phyloP scores from a whole-genome alignment of 495 filamentous ascomycete genomes.

The Lophium mytilinum region DNA sequence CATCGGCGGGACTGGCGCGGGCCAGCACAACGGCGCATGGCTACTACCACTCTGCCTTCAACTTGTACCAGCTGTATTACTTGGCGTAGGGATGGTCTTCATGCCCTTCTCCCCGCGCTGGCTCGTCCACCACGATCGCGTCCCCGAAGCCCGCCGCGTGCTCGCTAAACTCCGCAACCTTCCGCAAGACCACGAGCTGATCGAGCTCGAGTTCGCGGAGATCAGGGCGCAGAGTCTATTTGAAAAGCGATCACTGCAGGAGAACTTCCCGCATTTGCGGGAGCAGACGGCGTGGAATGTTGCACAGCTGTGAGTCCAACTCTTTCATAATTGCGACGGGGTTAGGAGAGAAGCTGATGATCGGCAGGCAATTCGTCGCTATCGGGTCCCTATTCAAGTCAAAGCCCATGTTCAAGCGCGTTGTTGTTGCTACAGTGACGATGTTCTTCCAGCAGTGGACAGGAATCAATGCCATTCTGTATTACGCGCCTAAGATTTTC shows the following conservation, averaged over 20 bases:
- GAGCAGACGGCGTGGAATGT: slow-evolving; percentile 52
- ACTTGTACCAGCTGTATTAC: slow-evolving; percentile 31
- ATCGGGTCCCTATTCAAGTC: slow-evolving; percentile 64
- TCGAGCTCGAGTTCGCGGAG: slow-evolving; percentile 72
- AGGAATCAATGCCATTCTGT: slow-evolving; percentile 63
- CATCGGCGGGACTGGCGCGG: slow-evolving; percentile 58
- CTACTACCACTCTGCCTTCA: slow-evolving; percentile 34
- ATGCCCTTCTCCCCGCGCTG: slow-evolving; percentile 78
- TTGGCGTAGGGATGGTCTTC: slow-evolving; percentile 61
- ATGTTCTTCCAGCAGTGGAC: slow-evolving; percentile 80
- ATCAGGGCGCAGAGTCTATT: slow-evolving; percentile 74
- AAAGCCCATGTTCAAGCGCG: slow-evolving; percentile 65
- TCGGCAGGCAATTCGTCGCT: slow-evolving; percentile 51
- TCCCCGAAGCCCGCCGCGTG: slow-evolving; percentile 60
- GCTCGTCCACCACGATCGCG: slow-evolving; percentile 65
- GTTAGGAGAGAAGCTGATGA: not conserved
- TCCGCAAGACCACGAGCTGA: slow-evolving; percentile 50
- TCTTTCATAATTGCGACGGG: not conserved
- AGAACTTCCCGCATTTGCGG: slow-evolving; percentile 60
- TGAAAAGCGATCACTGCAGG: slow-evolving; percentile 64
- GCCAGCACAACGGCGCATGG: slow-evolving; percentile 53
- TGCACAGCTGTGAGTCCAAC: slow-evolving; percentile 43
- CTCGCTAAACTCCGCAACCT: slow-evolving; percentile 59
- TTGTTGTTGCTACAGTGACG: slow-evolving; percentile 56
- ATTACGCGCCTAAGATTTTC: slow-evolving; percentile 73